These are phyloP conservation scores for Hypericum androsaemum DNA, from an alignment of 345 rosid genomes.

Conservation along the genomic window DNA sequence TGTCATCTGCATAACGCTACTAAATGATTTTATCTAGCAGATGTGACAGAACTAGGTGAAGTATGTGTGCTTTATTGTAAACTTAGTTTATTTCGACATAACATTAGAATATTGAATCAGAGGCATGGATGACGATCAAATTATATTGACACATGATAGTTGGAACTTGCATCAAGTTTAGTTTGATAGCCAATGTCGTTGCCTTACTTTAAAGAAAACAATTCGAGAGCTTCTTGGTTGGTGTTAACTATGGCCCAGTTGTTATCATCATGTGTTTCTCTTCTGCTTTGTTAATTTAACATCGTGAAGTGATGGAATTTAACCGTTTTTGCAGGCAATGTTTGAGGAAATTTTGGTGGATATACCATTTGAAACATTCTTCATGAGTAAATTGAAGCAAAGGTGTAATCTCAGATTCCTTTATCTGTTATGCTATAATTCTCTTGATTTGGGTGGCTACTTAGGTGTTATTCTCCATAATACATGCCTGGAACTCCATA, in stretches of 20 bases:
- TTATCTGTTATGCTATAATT: neutral
- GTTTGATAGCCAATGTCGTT: too few relatives aligned
- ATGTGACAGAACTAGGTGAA: too few relatives aligned
- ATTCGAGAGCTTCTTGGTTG: too few relatives aligned
- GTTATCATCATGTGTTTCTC: neutral
- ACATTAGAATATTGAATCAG: too few relatives aligned
- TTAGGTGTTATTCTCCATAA: neutral
- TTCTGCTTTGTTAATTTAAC: neutral
- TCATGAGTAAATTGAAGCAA: constrained; percentile 92
- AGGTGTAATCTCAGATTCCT: constrained; percentile 43
- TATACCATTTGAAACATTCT: constrained; percentile 95
- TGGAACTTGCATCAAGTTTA: too few relatives aligned
- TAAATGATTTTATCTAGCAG: too few relatives aligned
- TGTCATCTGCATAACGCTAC: too few relatives aligned
- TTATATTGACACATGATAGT: too few relatives aligned
- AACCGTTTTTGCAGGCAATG: constrained; percentile 65
- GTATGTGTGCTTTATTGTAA: too few relatives aligned
- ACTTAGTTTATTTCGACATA: too few relatives aligned
- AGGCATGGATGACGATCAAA: too few relatives aligned
- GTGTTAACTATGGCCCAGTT: neutral
- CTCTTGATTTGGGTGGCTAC: neutral
- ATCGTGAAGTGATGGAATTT: neutral
- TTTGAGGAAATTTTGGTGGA: constrained; percentile 99
- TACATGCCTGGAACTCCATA: neutral
- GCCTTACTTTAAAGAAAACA: too few relatives aligned